Evolutionary conservation across 2,329 filamentous ascomycete genomes (phyloP).

Genomic region (Microdochium trichocladiopsis): DNA sequence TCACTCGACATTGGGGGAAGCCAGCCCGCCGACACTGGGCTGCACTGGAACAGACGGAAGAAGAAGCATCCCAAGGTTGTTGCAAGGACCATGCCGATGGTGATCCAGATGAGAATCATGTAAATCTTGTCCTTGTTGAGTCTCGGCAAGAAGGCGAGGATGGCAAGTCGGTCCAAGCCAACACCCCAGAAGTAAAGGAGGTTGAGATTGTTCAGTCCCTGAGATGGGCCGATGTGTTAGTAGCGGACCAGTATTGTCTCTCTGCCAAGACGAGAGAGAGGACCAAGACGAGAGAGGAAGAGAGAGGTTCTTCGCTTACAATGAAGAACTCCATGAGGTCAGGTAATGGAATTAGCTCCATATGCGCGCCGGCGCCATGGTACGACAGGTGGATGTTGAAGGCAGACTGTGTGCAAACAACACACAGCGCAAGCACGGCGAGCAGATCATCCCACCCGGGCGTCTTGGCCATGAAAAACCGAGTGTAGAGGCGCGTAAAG

Average conservation of each 20-base stretch:
- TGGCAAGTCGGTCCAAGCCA: too few relatives aligned
- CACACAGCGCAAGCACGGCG: too few relatives aligned
- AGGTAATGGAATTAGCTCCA: background rate
- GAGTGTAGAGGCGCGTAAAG: conserved; percentile 16
- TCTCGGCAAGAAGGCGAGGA: too few relatives aligned
- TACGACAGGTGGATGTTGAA: background rate
- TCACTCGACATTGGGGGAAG: too few relatives aligned
- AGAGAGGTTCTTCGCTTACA: too few relatives aligned
- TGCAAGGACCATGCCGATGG: background rate
- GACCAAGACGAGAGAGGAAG: background rate
- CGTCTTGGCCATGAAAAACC: conserved; percentile 20
- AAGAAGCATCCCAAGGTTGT: background rate
- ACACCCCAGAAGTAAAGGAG: too few relatives aligned
- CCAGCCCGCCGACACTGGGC: too few relatives aligned
- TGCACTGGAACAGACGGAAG: too few relatives aligned
- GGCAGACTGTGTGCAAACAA: conserved; percentile 2
- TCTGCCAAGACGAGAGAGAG: background rate
- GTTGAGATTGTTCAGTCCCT: too few relatives aligned
- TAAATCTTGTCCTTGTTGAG: conserved; percentile 16
- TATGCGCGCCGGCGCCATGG: background rate
- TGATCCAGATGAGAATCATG: background rate
- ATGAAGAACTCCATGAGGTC: too few relatives aligned
- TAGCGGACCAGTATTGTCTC: too few relatives aligned
- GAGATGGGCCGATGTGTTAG: too few relatives aligned
- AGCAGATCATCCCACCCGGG: conserved; percentile 22